These are phyloP conservation scores for Aureobasidium sp. DNA, from an alignment of 2,329 filamentous ascomycete genomes.

Conservation along the genomic window DNA sequence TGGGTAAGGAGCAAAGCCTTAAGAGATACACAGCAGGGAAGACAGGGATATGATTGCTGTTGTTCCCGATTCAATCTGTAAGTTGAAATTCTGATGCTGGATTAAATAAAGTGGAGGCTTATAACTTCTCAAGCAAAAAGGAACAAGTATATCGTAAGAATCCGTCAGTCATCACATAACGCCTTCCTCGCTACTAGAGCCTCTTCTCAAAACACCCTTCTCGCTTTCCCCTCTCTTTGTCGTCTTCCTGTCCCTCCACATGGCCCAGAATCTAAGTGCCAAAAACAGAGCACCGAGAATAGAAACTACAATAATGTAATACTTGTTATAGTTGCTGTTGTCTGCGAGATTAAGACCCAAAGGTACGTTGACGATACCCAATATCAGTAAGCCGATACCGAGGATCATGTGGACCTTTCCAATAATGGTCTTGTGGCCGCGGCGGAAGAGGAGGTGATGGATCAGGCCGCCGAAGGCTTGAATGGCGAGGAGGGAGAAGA, in stretches of 20 bases:
- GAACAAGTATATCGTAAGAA: not conserved
- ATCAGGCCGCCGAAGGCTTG: slow-evolving; percentile 33
- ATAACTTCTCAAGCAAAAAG: not conserved
- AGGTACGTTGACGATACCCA: slow-evolving; percentile 50
- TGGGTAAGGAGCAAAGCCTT: too few relatives aligned
- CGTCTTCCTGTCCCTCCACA: not conserved
- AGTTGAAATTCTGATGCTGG: too few relatives aligned
- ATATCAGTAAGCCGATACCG: slow-evolving; percentile 44
- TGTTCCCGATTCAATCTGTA: too few relatives aligned
- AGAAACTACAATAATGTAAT: slow-evolving; percentile 39
- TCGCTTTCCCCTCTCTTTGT: not conserved
- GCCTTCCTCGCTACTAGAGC: not conserved
- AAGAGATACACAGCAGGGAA: too few relatives aligned
- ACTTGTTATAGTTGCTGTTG: slow-evolving; percentile 40
- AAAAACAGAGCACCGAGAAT: slow-evolving; percentile 32
- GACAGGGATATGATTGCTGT: too few relatives aligned
- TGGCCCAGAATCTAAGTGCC: slow-evolving; percentile 15
- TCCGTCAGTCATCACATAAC: not conserved
- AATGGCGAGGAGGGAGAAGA: slow-evolving; percentile 26
- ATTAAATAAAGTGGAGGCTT: too few relatives aligned
- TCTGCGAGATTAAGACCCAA: slow-evolving; percentile 51
- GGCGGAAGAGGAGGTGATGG: slow-evolving; percentile 29
- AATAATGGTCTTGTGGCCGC: slow-evolving; percentile 37
- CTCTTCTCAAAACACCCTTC: not conserved
- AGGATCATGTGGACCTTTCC: slow-evolving; percentile 49